Base-by-base conservation (phyloP, 73 alveolate species). In the Tetrahymena elliotti region DNA sequence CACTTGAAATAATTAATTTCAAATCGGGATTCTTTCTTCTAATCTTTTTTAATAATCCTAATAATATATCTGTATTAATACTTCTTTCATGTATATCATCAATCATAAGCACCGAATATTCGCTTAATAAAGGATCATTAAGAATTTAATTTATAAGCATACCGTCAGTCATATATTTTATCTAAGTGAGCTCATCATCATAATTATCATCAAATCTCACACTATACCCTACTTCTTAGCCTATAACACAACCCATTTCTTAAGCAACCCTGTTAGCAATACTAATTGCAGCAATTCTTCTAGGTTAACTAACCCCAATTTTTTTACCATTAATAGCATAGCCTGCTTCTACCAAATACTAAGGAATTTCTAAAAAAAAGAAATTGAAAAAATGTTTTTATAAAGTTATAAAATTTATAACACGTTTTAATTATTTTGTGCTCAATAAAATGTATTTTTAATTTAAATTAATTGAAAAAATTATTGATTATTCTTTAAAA, bases 71-170 rank as follows among this genome's bases (percentile, higher is more conserved):
- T 11, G 99, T 98, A 94, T 96, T 97, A 9, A 98, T 93, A 92
- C 99, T 97, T 53, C 99, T 93, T 96, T 98, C 99, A 95, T 98
- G 99, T 33, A 98, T 98, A 94, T 98, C 99, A 97, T 98, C 99
- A 3, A 98, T 95, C 96, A 98, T 97, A 15, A 98, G 95, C 12
- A 97, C 99, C 27, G 98, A 95, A 94, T 98, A 98, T 93, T 96
- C 97, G 47, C 95, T 96, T 40, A 98, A 95, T 68, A 97, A 94
- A 35, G 99, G 99, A 94, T 98, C 99, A 10, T 97, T 96, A 93
- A 98, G 88, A 93, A 98, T 97, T 84, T 98, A 98, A 83, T 98
- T 93, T n/a, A 98, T 93, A 52, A 98, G 97, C 95, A 98, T 98
- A n/a, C 99, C 99, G 95, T 98, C 99, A 68, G 99, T 98, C 97